These are phyloP conservation scores for Pseudofabraea citricarpa DNA, from an alignment of 2,329 filamentous ascomycete genomes.

Conservation along the genomic window DNA sequence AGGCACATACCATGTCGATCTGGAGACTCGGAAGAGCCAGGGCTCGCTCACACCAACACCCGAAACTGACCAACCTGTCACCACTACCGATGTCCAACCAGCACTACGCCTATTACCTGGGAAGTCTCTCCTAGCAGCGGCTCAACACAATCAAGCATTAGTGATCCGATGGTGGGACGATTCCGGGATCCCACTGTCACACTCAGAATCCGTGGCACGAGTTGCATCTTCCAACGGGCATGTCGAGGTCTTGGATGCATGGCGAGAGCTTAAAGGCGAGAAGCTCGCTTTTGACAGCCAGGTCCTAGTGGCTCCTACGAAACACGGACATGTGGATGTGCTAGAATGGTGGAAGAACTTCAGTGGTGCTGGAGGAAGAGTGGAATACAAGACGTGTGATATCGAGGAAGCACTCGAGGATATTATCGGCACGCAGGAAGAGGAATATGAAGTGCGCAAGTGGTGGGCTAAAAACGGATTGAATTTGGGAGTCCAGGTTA, in stretches of 20 bases:
- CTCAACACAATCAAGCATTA: slow-evolving; percentile 73
- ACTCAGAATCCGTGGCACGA: slow-evolving; percentile 78
- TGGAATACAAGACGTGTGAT: slow-evolving; percentile 92
- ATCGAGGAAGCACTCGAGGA: slow-evolving; percentile 94
- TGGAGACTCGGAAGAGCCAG: slow-evolving; percentile 21
- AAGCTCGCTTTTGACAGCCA: slow-evolving; percentile 77
- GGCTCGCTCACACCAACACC: slow-evolving; percentile 10
- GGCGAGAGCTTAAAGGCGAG: slow-evolving; percentile 70
- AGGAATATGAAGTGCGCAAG: slow-evolving; percentile 66
- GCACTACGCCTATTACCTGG: slow-evolving; percentile 67
- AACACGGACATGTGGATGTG: slow-evolving; percentile 77
- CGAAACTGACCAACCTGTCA: slow-evolving; percentile 6
- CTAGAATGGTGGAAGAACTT: slow-evolving; percentile 85
- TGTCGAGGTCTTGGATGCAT: slow-evolving; percentile 77
- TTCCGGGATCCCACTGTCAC: slow-evolving; percentile 71
- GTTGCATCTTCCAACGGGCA: slow-evolving; percentile 82
- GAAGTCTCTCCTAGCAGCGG: slow-evolving; percentile 77
- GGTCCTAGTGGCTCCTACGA: slow-evolving; percentile 80
- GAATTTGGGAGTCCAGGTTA: slow-evolving; percentile 63
- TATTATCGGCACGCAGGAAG: slow-evolving; percentile 54
- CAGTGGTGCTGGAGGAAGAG: slow-evolving; percentile 57
- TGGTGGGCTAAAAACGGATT: slow-evolving; percentile 83
- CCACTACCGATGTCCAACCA: slow-evolving; percentile 20
- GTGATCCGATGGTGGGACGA: slow-evolving; percentile 86
- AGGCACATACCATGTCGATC: slow-evolving; percentile 43